A percentile compares a stretch with the other conserved stretches of the same genome.
These are phyloP conservation scores for Colletotrichum agaves DNA, from an alignment of 2,329 filamentous ascomycete species.

Conservation along the genomic window DNA sequence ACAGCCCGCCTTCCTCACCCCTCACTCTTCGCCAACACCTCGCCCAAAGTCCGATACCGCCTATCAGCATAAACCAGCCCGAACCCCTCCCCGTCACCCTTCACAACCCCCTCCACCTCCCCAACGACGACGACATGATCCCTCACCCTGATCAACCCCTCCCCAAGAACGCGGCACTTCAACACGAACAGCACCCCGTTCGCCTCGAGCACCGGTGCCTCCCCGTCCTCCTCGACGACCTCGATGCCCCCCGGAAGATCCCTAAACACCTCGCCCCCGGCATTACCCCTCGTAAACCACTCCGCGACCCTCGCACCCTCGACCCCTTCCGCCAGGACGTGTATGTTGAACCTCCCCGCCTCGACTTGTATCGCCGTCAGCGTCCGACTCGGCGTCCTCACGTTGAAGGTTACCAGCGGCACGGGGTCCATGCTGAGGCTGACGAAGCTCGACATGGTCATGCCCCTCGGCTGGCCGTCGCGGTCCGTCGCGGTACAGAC, in stretches of 20 bases:
- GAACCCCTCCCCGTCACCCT: slow-evolving; percentile 48
- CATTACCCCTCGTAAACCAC: slow-evolving; percentile 63
- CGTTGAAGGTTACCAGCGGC: slow-evolving; percentile 67
- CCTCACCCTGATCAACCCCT: slow-evolving; percentile 59
- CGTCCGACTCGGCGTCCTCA: slow-evolving; percentile 65
- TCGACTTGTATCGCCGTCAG: slow-evolving; percentile 58
- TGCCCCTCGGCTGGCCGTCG: slow-evolving; percentile 53
- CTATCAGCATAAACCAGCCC: slow-evolving; percentile 62
- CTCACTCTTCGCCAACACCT: slow-evolving; percentile 43
- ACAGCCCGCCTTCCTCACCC: not conserved
- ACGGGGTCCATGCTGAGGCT: slow-evolving; percentile 63
- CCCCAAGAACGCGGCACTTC: slow-evolving; percentile 54
- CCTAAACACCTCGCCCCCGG: slow-evolving; percentile 50
- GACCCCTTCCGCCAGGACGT: slow-evolving; percentile 60
- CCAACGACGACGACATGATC: slow-evolving; percentile 65
- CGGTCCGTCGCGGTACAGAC: slow-evolving; percentile 62
- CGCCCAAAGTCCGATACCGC: slow-evolving; percentile 57
- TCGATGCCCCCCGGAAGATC: slow-evolving; percentile 42
- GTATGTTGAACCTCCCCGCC: slow-evolving; percentile 63
- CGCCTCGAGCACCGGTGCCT: slow-evolving; percentile 57
- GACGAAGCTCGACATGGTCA: slow-evolving; percentile 71
- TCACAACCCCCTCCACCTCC: slow-evolving; percentile 59
- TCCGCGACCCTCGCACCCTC: slow-evolving; percentile 62
- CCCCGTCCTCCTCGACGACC: slow-evolving; percentile 36
- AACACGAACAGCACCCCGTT: slow-evolving; percentile 64